Evolutionary conservation across 805 yeast genomes (phyloP).

Genomic region (Candida gorgasii): DNA sequence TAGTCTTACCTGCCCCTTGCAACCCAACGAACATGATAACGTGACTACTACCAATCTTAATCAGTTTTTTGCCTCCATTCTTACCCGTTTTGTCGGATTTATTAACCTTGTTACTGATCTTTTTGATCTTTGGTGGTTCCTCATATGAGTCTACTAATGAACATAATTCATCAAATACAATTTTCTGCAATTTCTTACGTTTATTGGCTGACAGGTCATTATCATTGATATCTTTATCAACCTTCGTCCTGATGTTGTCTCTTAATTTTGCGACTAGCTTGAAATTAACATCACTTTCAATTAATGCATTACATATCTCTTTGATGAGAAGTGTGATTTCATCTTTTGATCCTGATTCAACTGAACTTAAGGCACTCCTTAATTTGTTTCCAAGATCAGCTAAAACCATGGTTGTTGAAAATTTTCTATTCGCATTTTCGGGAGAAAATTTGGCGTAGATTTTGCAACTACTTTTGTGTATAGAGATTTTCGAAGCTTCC

Average conservation of each 20-base stretch:
- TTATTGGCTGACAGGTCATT: conserved; percentile 59
- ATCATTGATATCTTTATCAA: conserved; percentile 57
- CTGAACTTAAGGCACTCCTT: conserved; percentile 43
- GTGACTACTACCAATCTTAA: conserved; percentile 28
- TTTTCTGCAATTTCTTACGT: conserved; percentile 83
- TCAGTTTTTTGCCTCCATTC: conserved; percentile 8
- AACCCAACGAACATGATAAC: conserved; percentile 97
- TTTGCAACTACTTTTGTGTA: not conserved
- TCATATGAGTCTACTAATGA: conserved; percentile 74
- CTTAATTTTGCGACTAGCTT: conserved; percentile 76
- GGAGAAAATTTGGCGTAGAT: not conserved
- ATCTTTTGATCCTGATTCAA: conserved; percentile 40
- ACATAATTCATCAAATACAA: conserved; percentile 91
- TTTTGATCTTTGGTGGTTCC: conserved; percentile 77
- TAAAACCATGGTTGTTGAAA: conserved; percentile 36
- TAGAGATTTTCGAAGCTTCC: not conserved
- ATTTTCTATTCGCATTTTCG: conserved; percentile 7
- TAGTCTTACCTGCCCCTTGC: conserved; percentile 99
- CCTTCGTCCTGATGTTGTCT: conserved; percentile 49
- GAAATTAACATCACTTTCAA: conserved; percentile 94
- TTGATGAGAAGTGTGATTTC: conserved; percentile 62
- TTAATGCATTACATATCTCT: conserved; percentile 84
- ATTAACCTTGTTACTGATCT: conserved; percentile 44
- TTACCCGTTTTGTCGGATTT: conserved; percentile 14
- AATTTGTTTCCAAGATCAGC: conserved; percentile 47